Evolutionary conservation across 805 yeast species (phyloP).

Genomic region (Yarrowia bubula): DNA sequence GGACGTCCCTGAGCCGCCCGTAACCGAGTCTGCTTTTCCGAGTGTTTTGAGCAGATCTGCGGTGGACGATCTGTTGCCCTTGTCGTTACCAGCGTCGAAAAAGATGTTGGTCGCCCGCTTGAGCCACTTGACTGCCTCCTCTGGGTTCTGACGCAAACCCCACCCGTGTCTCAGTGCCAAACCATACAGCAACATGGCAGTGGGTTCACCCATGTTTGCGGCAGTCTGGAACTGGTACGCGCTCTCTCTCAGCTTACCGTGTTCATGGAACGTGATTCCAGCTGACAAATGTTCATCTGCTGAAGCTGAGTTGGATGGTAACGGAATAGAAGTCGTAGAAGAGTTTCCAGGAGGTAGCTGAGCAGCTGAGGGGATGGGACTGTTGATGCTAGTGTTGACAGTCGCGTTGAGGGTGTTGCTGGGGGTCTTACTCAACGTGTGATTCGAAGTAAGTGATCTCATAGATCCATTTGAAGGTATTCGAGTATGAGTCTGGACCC

Average conservation of each 20-base stretch:
- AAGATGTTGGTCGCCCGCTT: conserved; percentile 45
- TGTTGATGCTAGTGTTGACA: neutral
- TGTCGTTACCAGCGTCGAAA: conserved; percentile 31
- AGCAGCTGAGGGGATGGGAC: neutral
- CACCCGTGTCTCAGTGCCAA: conserved; percentile 65
- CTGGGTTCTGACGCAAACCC: conserved; percentile 59
- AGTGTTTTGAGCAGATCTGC: conserved; percentile 29
- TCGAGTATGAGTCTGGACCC: neutral
- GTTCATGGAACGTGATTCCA: conserved; percentile 45
- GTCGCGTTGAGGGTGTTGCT: neutral
- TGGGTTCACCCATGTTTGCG: conserved; percentile 57
- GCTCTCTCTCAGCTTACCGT: conserved; percentile 65
- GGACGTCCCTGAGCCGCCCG: conserved; percentile 3
- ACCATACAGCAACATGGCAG: conserved; percentile 70
- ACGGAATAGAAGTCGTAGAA: neutral
- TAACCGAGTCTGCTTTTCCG: conserved; percentile 10
- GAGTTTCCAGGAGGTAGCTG: neutral
- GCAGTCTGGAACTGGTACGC: conserved; percentile 65
- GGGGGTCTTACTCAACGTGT: neutral
- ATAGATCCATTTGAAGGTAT: neutral
- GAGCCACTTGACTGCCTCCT: conserved; percentile 59
- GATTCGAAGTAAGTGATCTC: neutral
- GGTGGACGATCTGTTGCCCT: conserved; percentile 33
- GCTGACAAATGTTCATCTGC: conserved; percentile 37
- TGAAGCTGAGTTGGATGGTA: conserved; percentile 31